Conservation (phyloP, 2,329 filamentous ascomycete species). For the Hypoxylon sp. region DNA sequence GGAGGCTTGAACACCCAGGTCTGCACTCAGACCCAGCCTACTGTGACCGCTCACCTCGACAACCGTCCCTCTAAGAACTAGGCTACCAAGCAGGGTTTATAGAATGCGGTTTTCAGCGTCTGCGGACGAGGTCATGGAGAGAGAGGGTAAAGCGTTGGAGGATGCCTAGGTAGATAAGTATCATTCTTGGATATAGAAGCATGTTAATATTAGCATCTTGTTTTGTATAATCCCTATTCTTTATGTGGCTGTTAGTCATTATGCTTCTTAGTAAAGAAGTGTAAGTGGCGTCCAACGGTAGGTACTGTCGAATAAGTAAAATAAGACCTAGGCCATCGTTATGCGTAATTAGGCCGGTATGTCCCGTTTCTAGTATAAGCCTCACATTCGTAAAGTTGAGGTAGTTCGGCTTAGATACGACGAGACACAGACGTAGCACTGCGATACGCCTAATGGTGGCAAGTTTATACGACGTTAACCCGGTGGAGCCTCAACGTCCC, state of each 20-base stretch:
- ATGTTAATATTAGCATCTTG: conserved; percentile 1
- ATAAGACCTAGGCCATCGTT: no score
- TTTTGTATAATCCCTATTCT: not conserved
- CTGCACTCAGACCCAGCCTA: conserved; percentile 29
- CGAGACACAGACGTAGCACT: no score
- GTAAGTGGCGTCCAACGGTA: no score
- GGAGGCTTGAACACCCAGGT: conserved; percentile 30
- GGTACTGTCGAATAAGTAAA: no score
- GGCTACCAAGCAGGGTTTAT: not conserved
- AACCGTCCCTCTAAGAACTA: conserved; percentile 21
- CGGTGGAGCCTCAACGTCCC: not conserved
- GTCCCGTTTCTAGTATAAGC: no score
- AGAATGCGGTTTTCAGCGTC: no score
- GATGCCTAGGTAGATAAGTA: not conserved
- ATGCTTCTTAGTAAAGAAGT: no score
- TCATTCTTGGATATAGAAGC: conserved; percentile 4
- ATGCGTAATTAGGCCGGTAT: no score
- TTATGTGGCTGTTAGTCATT: not conserved
- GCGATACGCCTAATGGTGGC: not conserved
- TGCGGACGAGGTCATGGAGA: not conserved
- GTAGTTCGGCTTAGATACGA: no score
- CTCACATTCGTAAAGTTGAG: no score
- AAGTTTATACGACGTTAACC: not conserved
- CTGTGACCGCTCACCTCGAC: conserved; percentile 34
- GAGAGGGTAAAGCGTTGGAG: not conserved